Evolutionary conservation across 169 alveolate species (phyloP).

Genomic region (Perkinsus chesapeaki): DNA sequence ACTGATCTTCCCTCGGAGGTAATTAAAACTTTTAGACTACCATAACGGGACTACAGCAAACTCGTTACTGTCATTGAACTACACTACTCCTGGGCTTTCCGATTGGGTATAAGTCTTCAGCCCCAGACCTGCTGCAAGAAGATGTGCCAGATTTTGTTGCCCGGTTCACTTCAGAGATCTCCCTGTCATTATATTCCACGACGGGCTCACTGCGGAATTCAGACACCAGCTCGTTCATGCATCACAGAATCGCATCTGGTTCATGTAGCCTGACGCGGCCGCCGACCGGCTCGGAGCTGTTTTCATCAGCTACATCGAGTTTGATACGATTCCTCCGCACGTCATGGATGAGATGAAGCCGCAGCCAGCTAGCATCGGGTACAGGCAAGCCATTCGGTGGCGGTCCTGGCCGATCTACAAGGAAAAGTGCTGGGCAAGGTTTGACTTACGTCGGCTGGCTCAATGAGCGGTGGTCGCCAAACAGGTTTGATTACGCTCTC

Average conservation of each 20-base stretch:
- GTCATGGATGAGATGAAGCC: not conserved
- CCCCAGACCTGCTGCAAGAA: not conserved
- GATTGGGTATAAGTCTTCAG: no score
- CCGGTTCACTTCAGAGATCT: not conserved
- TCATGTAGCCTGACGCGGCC: not conserved
- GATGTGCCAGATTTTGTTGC: not conserved
- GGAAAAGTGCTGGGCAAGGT: not conserved
- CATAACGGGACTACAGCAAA: no score
- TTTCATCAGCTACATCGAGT: not conserved
- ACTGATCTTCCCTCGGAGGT: no score
- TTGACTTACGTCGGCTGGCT: no score
- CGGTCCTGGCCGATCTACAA: conserved; percentile 1
- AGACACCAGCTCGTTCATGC: not conserved
- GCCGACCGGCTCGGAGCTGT: not conserved
- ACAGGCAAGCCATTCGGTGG: not conserved
- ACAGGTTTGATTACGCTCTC: conserved; percentile 1
- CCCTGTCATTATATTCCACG: conserved; percentile 12
- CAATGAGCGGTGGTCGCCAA: no score
- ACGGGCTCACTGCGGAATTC: not conserved
- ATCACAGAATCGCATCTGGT: not conserved
- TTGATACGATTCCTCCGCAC: not conserved
- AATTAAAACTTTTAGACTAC: no score
- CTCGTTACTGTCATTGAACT: no score
- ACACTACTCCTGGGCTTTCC: no score
- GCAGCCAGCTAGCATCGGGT: not conserved